phyloP scores from a whole-genome alignment of 2,329 filamentous ascomycete genomes.

The Clathrospora elynae region DNA sequence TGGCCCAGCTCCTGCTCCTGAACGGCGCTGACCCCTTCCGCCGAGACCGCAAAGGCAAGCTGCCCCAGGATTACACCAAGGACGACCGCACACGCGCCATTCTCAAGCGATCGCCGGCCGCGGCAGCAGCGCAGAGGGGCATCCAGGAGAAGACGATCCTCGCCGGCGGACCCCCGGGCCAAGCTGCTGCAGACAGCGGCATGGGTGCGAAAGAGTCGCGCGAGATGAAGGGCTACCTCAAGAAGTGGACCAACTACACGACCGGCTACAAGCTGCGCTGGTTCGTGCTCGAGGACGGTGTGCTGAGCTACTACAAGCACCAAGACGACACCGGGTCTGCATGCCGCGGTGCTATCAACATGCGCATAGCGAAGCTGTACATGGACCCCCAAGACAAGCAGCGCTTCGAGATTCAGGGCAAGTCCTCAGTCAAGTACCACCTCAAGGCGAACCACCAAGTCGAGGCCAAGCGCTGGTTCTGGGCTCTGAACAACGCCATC shows the following conservation, averaged over 20 bases:
- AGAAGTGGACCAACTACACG: slow-evolving; percentile 99
- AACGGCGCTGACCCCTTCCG: slow-evolving; percentile 97
- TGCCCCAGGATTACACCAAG: slow-evolving; percentile 94
- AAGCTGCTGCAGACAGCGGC: slow-evolving; percentile 63
- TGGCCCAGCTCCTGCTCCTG: slow-evolving; percentile 87
- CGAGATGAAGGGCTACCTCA: slow-evolving; percentile 98
- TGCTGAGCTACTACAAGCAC: slow-evolving; percentile 98
- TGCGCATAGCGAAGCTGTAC: slow-evolving; percentile 91
- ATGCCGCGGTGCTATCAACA: slow-evolving; percentile 97
- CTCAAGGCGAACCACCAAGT: slow-evolving; percentile 98
- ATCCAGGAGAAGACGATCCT: slow-evolving; percentile 98
- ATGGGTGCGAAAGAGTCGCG: slow-evolving; percentile 81
- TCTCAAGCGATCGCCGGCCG: slow-evolving; percentile 91
- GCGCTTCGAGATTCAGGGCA: slow-evolving; percentile 95
- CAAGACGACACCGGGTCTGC: slow-evolving; percentile 96
- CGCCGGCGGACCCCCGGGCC: slow-evolving; percentile 68
- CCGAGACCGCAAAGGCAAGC: slow-evolving; percentile 90
- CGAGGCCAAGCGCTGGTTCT: slow-evolving; percentile 98
- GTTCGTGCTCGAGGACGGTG: slow-evolving; percentile 97
- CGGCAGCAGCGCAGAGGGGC: slow-evolving; percentile 88
- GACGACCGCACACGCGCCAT: slow-evolving; percentile 88
- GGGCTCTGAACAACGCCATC: slow-evolving; percentile 97
- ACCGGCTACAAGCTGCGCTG: slow-evolving; percentile 95
- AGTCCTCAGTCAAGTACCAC: slow-evolving; percentile 98
- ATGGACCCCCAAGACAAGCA: slow-evolving; percentile 98